These are phyloP conservation scores for Ophioceras dolichostomum DNA, from an alignment of 2,329 filamentous ascomycete genomes.

Conservation along the genomic window DNA sequence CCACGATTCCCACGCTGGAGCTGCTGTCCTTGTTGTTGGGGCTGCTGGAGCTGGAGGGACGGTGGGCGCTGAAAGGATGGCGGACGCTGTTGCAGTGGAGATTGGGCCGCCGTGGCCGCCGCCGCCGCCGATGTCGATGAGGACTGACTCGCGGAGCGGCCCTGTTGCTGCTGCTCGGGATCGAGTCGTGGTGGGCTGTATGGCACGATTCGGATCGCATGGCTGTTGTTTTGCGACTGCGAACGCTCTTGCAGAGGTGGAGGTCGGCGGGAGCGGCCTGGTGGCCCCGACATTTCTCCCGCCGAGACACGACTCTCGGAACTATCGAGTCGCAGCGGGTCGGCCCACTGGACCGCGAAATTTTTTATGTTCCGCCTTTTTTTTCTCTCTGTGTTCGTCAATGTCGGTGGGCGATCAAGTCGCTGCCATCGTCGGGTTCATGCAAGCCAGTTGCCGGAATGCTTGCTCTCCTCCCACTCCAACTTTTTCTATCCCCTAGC, in stretches of 20 bases:
- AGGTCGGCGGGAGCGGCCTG: slow-evolving; percentile 15
- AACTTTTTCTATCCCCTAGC: too few relatives aligned
- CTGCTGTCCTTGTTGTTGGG: slow-evolving; percentile 4
- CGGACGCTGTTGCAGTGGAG: slow-evolving; percentile 6
- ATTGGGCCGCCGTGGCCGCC: neutral
- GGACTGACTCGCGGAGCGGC: slow-evolving; percentile 12
- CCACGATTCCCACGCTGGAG: neutral
- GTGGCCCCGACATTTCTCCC: slow-evolving; percentile 16
- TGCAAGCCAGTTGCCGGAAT: slow-evolving; percentile 6
- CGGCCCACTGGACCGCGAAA: too few relatives aligned
- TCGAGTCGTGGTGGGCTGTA: slow-evolving; percentile 31
- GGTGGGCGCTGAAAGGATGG: slow-evolving; percentile 1
- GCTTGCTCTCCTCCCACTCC: neutral
- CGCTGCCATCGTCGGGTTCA: slow-evolving; percentile 17
- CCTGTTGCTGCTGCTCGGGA: slow-evolving; percentile 9
- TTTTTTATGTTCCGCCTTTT: too few relatives aligned
- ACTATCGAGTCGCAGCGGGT: slow-evolving; percentile 10
- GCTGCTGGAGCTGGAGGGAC: slow-evolving; percentile 6
- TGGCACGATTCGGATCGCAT: slow-evolving; percentile 34
- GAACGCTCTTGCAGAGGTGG: slow-evolving; percentile 26
- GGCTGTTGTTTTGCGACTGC: slow-evolving; percentile 26
- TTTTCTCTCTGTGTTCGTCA: too few relatives aligned
- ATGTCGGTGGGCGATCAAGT: slow-evolving; percentile 15
- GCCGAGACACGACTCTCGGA: slow-evolving; percentile 9
- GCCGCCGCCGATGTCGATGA: slow-evolving; percentile 8